phyloP scores from a whole-genome alignment of 2,329 filamentous ascomycete species.

The Lachnellula occidentalis region DNA sequence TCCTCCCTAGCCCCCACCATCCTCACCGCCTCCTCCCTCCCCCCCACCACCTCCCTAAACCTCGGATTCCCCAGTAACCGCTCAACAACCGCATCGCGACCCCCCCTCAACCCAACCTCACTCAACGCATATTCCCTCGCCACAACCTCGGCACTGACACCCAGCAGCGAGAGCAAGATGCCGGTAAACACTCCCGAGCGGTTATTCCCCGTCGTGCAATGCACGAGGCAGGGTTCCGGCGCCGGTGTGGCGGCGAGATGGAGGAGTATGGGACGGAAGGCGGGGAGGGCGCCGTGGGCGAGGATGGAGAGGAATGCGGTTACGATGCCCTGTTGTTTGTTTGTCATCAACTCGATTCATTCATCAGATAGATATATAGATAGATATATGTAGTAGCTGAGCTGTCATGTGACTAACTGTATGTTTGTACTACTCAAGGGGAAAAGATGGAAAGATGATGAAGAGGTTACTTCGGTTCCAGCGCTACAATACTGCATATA shows the following conservation, averaged over 20 bases:
- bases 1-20: constrained; percentile 25
- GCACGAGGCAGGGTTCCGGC: constrained; percentile 37
- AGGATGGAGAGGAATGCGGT: constrained; percentile 59
- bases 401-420: too few relatives aligned
- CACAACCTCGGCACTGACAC: constrained; percentile 49
- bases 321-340: constrained; percentile 47
- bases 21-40: constrained; percentile 10
- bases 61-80: constrained; percentile 18
- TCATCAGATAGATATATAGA: background rate
- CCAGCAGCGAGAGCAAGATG: constrained; percentile 57
- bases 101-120: constrained; percentile 48
- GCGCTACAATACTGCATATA: constrained; percentile 54
- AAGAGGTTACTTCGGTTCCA: constrained; percentile 37
- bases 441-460: background rate
- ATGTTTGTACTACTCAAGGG: too few relatives aligned
- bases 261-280: constrained; percentile 46
- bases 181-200: constrained; percentile 66
- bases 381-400: too few relatives aligned
- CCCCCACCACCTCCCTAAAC: constrained; percentile 10
- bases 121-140: constrained; percentile 64
- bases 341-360: background rate
- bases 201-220: constrained; percentile 75
- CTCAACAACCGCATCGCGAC: constrained; percentile 44
- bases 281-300: constrained; percentile 39
- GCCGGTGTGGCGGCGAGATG: constrained; percentile 29